phyloP scores from a whole-genome alignment of 1,284 basidiomycete species.

The Coniophora puteana region DNA sequence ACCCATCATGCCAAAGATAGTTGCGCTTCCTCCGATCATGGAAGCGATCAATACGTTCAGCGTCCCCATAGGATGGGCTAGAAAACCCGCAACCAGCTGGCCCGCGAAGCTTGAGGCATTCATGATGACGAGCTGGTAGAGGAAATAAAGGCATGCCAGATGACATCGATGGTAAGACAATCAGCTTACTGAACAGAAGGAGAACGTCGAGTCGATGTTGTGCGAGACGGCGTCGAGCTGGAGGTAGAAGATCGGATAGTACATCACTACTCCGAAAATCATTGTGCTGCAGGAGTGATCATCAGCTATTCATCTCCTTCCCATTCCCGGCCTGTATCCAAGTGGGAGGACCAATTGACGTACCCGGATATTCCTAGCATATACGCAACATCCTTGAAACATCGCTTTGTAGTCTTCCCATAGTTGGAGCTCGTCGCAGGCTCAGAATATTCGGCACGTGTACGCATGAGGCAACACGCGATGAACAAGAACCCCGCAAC shows the following conservation, averaged over 20 bases:
- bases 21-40: conserved; percentile 17
- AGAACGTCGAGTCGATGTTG: conserved; percentile 19
- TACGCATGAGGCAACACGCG: conserved; percentile 24
- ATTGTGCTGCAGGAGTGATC: neutral
- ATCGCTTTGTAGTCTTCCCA: conserved; percentile 19
- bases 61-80: conserved; percentile 34
- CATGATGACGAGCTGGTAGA: conserved; percentile 37
- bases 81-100: conserved; percentile 31
- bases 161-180: neutral
- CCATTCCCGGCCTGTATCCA: neutral
- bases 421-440: conserved; percentile 4
- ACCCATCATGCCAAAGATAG: conserved; percentile 39
- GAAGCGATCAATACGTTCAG: conserved; percentile 38
- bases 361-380: conserved; percentile 23
- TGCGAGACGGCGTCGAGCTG: conserved; percentile 24
- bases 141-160: neutral
- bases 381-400: conserved; percentile 19
- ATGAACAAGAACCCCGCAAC: conserved; percentile 21
- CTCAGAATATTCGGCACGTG: conserved; percentile 16
- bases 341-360: neutral
- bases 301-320: conserved; percentile 15
- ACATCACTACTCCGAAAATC: conserved; percentile 17
- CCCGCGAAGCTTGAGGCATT: conserved; percentile 39
- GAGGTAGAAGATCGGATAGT: conserved; percentile 28
- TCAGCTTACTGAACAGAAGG: conserved; percentile 28